These are phyloP conservation scores for Tuber umbilicatum DNA, from an alignment of 495 filamentous ascomycete genomes.

Conservation along the genomic window DNA sequence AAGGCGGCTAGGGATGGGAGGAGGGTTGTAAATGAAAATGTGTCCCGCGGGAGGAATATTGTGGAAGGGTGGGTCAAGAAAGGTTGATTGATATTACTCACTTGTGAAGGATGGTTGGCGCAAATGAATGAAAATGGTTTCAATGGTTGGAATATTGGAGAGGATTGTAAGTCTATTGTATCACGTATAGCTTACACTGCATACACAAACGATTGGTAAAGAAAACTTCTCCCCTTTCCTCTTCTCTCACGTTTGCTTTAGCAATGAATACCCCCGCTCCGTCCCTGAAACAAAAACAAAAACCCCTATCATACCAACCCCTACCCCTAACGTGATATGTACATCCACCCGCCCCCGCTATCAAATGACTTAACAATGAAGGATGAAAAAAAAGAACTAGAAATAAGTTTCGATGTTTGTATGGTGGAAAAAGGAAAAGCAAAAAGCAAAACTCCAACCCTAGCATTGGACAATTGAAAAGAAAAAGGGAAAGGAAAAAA, in stretches of 20 bases:
- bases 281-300: not conserved
- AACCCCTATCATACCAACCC: constrained; percentile 2
- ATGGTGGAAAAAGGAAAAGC: not conserved
- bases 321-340: not conserved
- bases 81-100: constrained; percentile 45
- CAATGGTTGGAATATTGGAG: constrained; percentile 5
- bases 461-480: not conserved
- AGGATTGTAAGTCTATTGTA: constrained; percentile 5
- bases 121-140: constrained; percentile 46
- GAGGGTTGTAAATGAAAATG: constrained; percentile 69
- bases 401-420: not conserved
- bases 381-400: not conserved
- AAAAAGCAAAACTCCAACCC: constrained; percentile 4
- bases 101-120: not conserved
- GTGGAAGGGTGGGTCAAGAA: constrained; percentile 86
- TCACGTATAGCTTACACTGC: not conserved
- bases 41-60: constrained; percentile 61
- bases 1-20: constrained; percentile 59
- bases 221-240: not conserved
- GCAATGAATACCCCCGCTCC: not conserved
- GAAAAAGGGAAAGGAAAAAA: not conserved
- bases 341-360: not conserved
- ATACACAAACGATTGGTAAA: not conserved
- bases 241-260: not conserved
- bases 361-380: not conserved